phyloP scores from a whole-genome alignment of 148 eudicot genomes.

The Cornus florida region DNA sequence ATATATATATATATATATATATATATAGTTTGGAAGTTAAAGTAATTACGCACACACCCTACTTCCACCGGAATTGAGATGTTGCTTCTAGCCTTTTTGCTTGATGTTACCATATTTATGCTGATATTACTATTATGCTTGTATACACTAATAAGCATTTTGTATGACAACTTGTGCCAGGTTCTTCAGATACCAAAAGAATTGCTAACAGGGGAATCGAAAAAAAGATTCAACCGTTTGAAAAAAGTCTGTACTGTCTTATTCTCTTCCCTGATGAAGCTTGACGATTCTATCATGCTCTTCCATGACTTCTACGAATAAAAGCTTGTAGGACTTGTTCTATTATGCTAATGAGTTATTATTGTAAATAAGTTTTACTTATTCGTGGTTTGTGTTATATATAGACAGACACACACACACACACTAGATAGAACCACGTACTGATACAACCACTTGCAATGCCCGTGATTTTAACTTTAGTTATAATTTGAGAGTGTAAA shows the following conservation, averaged over 20 bases:
- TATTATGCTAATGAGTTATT: too few species aligned
- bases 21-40: too few species aligned
- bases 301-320: slow-evolving; percentile 55
- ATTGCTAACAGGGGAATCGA: slow-evolving; percentile 41
- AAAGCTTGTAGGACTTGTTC: background rate
- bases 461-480: too few species aligned
- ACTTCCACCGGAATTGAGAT: background rate
- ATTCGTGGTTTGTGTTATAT: too few species aligned
- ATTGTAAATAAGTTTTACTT: too few species aligned
- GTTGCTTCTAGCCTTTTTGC: background rate
- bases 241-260: slow-evolving; percentile 39
- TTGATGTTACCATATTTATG: background rate
- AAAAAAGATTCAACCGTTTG: slow-evolving; percentile 29
- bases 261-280: slow-evolving; percentile 64
- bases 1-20: too few species aligned
- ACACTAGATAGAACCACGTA: too few species aligned
- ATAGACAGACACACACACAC: too few species aligned
- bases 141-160: background rate
- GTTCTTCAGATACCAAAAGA: slow-evolving; percentile 40
- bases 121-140: too few species aligned
- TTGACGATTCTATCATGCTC: slow-evolving; percentile 80
- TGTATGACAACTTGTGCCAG: slow-evolving; percentile 25
- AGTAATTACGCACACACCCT: too few species aligned
- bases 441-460: too few species aligned
- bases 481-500: too few species aligned